phyloP scores from a whole-genome alignment of 768 basidiomycete species.

The Lepiota subincarnata region DNA sequence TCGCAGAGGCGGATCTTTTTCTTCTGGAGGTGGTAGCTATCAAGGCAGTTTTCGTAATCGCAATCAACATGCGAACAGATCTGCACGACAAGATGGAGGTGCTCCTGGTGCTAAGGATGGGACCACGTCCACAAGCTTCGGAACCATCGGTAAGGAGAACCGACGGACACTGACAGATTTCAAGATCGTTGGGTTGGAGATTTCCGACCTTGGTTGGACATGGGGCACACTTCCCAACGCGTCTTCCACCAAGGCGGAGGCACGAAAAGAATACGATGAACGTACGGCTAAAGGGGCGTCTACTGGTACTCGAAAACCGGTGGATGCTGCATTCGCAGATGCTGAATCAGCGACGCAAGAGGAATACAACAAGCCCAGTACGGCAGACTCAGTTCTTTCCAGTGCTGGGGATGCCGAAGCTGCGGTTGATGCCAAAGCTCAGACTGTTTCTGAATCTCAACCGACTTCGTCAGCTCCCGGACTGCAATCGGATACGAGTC shows the following conservation, averaged over 20 bases:
- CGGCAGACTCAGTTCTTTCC: slow-evolving; percentile 22
- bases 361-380: slow-evolving; percentile 21
- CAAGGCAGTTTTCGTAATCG: slow-evolving; percentile 56
- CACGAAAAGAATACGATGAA: slow-evolving; percentile 9
- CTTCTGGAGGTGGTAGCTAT: slow-evolving; percentile 42
- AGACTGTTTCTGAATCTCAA: slow-evolving; percentile 1
- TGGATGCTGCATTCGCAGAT: slow-evolving; percentile 13
- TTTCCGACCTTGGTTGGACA: slow-evolving; percentile 77
- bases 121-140: slow-evolving; percentile 37
- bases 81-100: slow-evolving; percentile 40
- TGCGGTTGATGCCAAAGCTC: slow-evolving; percentile 24
- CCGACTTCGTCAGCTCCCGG: slow-evolving; percentile 18
- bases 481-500: slow-evolving; percentile 27
- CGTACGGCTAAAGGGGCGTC: slow-evolving; percentile 27
- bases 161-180: slow-evolving; percentile 95
- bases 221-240: slow-evolving; percentile 65
- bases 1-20: slow-evolving; percentile 64
- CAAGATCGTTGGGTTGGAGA: slow-evolving; percentile 89
- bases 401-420: slow-evolving; percentile 24
- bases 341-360: slow-evolving; percentile 25
- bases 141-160: slow-evolving; percentile 69
- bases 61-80: slow-evolving; percentile 48
- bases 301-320: slow-evolving; percentile 8
- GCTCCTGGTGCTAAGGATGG: slow-evolving; percentile 50
- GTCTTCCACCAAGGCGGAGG: slow-evolving; percentile 9